Conservation (phyloP, 352 stramenopile species). For the Globisporangium yorkense region DNA sequence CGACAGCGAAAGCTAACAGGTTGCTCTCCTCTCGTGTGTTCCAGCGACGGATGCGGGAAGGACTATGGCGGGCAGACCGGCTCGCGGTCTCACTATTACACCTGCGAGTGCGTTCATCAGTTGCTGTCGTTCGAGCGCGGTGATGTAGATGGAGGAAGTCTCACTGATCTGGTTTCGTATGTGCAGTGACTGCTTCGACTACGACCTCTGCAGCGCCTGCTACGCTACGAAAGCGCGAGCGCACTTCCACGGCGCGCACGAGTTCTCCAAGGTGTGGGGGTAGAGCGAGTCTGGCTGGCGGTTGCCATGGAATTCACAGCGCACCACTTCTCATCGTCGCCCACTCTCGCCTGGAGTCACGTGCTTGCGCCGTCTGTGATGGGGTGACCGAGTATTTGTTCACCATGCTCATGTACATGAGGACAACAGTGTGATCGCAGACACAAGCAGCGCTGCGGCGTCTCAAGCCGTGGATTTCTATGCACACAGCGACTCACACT, state of each 20-base stretch:
- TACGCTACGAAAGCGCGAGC: slow-evolving; percentile 1
- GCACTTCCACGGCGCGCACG: slow-evolving; percentile 10
- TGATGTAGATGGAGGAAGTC: not conserved
- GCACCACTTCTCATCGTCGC: no score
- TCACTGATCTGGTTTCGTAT: not conserved
- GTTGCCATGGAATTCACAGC: no score
- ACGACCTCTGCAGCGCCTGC: slow-evolving; percentile 22
- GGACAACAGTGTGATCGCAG: no score
- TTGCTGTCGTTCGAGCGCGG: not conserved
- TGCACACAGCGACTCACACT: no score
- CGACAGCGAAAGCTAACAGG: not conserved
- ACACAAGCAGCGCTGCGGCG: no score
- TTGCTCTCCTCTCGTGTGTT: not conserved
- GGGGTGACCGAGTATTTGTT: no score
- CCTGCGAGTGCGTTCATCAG: slow-evolving; percentile 11
- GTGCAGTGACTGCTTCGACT: slow-evolving; percentile 33
- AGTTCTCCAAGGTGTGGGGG: slow-evolving; percentile 8
- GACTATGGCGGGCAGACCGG: not conserved
- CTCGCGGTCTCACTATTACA: slow-evolving; percentile 8
- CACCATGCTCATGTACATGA: no score
- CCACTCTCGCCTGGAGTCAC: no score
- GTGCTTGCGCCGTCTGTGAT: no score
- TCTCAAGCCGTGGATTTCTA: no score
- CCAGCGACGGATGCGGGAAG: slow-evolving; percentile 8
- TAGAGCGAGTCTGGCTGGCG: not conserved